Evolutionary conservation across 495 filamentous ascomycete genomes (phyloP), one percentile per base, ranked within the genome.

Genomic region (Lichina pygmaea): DNA sequence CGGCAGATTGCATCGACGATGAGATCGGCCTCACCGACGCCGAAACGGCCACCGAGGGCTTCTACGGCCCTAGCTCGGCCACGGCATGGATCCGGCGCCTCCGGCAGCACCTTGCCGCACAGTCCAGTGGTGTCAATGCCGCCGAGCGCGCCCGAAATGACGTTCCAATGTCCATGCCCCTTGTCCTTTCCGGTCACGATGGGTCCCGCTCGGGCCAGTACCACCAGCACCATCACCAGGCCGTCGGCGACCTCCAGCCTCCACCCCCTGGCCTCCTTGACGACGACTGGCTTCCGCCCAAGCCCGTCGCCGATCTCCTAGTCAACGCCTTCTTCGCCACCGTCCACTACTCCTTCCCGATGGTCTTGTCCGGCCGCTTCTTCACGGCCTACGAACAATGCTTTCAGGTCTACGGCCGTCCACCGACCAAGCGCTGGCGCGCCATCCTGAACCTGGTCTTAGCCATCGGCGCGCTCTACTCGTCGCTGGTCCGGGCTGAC

Each of bases 371-470:
- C 44, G 58, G 55, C n/a, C 63, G 62, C 0, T 77, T 79, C 52
- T 58, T 66, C 41, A 58, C 52, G 3, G 61, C 66, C 42, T 71
- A 68, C 42, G 57, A 66, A 13, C 36, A 15, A 39, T 39, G 36
- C 36, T 52, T 52, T 40, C 54, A 48, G 43, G 33, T 16, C 7
- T 46, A 33, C 30, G 33, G 8, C 15, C 16, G 24, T 15, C 60
- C 61, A 44, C 60, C 57, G 42, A 62, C 38, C 36, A 62, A 57
- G 12, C 60, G 64, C 42, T 73, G 66, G 66, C 59, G 74, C 34
- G 65, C 72, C 3, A 72, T 68, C 34, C 56, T 77, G 9, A 77
- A 80, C 53, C 52, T 76, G 12, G 65, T 78, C 9, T 73, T 78
- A 55, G 75, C 73, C 6, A 68, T 76, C 52, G 65, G 62, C 7